Evolutionary conservation across 2,329 filamentous ascomycete species (phyloP).

Genomic region (Penicillium sp.): DNA sequence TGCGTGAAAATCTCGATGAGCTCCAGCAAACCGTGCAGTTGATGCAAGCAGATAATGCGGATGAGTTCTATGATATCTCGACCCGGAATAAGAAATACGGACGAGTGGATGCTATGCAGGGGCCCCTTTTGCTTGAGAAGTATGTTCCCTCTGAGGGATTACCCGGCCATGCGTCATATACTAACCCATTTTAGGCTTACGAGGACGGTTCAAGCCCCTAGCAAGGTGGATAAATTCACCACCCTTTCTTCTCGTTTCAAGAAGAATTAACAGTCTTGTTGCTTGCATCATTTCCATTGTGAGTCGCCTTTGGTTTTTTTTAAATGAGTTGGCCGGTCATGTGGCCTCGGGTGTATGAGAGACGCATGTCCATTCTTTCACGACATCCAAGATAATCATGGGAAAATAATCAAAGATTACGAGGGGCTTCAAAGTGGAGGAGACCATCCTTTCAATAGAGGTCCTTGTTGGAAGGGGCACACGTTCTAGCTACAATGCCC

Average conservation of each 20-base stretch:
- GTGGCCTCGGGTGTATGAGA: not conserved
- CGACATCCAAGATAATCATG: not conserved
- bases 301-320: not conserved
- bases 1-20: constrained; percentile 87
- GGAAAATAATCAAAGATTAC: not conserved
- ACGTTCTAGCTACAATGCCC: not conserved
- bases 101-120: constrained; percentile 86
- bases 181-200: constrained; percentile 56
- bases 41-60: constrained; percentile 82
- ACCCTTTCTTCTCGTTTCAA: constrained; percentile 76
- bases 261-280: constrained; percentile 39
- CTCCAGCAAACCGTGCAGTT: constrained; percentile 88
- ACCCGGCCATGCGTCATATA: not conserved
- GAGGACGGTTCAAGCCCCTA: constrained; percentile 59
- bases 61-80: constrained; percentile 93
- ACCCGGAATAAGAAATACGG: constrained; percentile 91
- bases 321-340: not conserved
- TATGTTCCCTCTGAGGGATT: constrained; percentile 41
- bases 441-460: not conserved
- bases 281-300: not conserved
- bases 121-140: constrained; percentile 90
- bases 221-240: constrained; percentile 63
- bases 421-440: not conserved
- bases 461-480: not conserved
- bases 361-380: no score